Conservation (phyloP, 306 rosid genomes). For the Gleditsia sinensis region DNA sequence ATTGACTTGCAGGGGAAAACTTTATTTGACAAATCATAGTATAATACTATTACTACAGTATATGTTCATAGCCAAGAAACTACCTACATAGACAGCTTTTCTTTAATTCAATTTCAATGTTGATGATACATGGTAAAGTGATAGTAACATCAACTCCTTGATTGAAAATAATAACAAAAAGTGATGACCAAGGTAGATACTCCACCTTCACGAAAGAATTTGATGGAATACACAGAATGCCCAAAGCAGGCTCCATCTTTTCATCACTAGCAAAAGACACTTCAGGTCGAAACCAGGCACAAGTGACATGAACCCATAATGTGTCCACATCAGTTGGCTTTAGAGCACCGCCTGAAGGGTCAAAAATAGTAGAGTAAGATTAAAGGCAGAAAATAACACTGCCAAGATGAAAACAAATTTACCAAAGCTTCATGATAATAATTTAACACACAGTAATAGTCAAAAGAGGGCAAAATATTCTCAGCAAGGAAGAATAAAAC, state of each 20-base stretch:
- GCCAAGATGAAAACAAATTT: slow-evolving; percentile 15
- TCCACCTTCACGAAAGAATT: slow-evolving; percentile 96
- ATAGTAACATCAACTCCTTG: background rate
- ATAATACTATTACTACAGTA: background rate
- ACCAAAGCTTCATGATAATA: slow-evolving; percentile 24
- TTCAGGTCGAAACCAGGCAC: slow-evolving; percentile 99
- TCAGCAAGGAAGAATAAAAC: slow-evolving; percentile 7
- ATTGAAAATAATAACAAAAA: background rate
- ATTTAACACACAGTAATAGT: slow-evolving; percentile 3
- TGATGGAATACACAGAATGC: slow-evolving; percentile 96
- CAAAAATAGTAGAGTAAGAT: slow-evolving; percentile 30
- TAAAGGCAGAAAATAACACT: slow-evolving; percentile 23
- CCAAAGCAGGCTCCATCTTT: slow-evolving; percentile 98
- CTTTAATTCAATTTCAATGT: background rate
- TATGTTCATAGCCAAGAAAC: background rate
- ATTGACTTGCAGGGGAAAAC: background rate
- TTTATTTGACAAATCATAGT: background rate
- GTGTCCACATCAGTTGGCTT: slow-evolving; percentile 95
- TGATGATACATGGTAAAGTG: background rate
- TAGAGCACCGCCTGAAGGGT: slow-evolving; percentile 88
- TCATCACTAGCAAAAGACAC: slow-evolving; percentile 96
- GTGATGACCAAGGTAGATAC: slow-evolving; percentile 20
- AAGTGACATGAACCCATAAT: slow-evolving; percentile 97
- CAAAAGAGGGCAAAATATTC: slow-evolving; percentile 1
- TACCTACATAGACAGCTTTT: slow-evolving; percentile 6